Evolutionary conservation across 495 filamentous ascomycete species (phyloP).

Genomic region (Xylaria cubensis): DNA sequence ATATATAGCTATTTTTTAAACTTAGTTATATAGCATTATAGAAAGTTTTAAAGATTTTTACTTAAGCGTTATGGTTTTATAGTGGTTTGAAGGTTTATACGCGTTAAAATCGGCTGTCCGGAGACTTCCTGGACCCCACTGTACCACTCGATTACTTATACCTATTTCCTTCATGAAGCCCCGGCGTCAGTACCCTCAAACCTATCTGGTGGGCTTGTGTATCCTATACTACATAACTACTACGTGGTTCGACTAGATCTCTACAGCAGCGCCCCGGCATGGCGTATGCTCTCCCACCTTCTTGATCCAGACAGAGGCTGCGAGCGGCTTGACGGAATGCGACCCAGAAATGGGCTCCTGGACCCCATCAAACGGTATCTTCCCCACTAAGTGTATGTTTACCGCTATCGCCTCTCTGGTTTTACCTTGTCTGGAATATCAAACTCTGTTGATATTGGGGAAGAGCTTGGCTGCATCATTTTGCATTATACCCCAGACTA

Average conservation of each 20-base stretch:
- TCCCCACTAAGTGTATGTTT: neutral
- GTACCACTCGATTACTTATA: neutral
- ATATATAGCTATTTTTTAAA: too few relatives aligned
- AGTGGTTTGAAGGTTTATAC: too few relatives aligned
- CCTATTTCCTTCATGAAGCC: constrained; percentile 1
- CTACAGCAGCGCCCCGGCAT: constrained; percentile 13
- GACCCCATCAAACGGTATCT: neutral
- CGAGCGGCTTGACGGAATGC: constrained; percentile 17
- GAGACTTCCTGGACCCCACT: too few relatives aligned
- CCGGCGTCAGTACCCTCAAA: neutral
- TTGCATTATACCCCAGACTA: neutral
- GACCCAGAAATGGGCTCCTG: neutral
- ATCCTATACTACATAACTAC: neutral
- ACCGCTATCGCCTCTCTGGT: neutral
- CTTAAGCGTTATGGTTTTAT: too few relatives aligned
- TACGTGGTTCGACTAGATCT: constrained; percentile 12
- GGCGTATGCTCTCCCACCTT: constrained; percentile 20
- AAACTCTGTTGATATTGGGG: neutral
- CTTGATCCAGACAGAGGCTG: constrained; percentile 17
- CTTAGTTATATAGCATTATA: too few relatives aligned
- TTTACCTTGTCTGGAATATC: constrained; percentile 13
- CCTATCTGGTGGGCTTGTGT: neutral
- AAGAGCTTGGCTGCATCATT: constrained; percentile 12
- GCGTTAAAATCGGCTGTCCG: too few relatives aligned
- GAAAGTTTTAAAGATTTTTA: too few relatives aligned